Conservation (phyloP, 371 early-diverging fungal genomes). For the Entomophthora muscae region DNA sequence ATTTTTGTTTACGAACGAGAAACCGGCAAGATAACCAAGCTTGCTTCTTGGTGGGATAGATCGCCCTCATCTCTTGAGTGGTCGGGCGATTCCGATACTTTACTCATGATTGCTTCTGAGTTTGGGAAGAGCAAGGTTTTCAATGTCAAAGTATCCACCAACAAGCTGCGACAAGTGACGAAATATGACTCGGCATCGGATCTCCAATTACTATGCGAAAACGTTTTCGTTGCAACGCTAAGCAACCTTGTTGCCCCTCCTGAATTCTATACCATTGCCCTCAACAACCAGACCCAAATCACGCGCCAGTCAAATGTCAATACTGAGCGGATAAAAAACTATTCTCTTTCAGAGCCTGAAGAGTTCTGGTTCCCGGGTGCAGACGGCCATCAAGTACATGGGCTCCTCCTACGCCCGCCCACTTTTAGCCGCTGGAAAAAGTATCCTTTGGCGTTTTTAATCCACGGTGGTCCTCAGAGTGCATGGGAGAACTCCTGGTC, state of each 20-base stretch:
- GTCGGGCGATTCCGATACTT: slow-evolving; percentile 22
- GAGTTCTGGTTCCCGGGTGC: slow-evolving; percentile 53
- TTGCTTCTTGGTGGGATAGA: slow-evolving; percentile 43
- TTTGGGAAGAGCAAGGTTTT: slow-evolving; percentile 36
- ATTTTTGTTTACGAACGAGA: slow-evolving; percentile 23
- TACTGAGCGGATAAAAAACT: slow-evolving; percentile 13
- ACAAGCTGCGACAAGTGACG: slow-evolving; percentile 24
- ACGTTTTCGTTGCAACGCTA: slow-evolving; percentile 21
- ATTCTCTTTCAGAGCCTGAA: slow-evolving; percentile 23
- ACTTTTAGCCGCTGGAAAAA: slow-evolving; percentile 29
- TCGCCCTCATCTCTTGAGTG: slow-evolving; percentile 36
- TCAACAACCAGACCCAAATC: slow-evolving; percentile 19
- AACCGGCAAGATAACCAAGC: slow-evolving; percentile 16
- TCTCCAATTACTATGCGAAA: slow-evolving; percentile 18
- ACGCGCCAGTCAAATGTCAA: slow-evolving; percentile 16
- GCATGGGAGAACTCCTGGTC: slow-evolving; percentile 7
- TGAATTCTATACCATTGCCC: slow-evolving; percentile 17
- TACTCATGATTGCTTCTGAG: slow-evolving; percentile 40
- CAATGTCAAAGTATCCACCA: slow-evolving; percentile 22
- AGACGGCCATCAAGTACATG: slow-evolving; percentile 40
- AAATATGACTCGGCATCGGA: slow-evolving; percentile 26
- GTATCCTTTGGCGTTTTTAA: slow-evolving; percentile 64
- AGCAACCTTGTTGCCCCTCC: slow-evolving; percentile 29
- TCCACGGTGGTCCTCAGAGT: slow-evolving; percentile 37
- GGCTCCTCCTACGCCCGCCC: slow-evolving; percentile 48